Conservation (phyloP, 805 yeast species). For the Zygosaccharomyces kombuchaensis region DNA sequence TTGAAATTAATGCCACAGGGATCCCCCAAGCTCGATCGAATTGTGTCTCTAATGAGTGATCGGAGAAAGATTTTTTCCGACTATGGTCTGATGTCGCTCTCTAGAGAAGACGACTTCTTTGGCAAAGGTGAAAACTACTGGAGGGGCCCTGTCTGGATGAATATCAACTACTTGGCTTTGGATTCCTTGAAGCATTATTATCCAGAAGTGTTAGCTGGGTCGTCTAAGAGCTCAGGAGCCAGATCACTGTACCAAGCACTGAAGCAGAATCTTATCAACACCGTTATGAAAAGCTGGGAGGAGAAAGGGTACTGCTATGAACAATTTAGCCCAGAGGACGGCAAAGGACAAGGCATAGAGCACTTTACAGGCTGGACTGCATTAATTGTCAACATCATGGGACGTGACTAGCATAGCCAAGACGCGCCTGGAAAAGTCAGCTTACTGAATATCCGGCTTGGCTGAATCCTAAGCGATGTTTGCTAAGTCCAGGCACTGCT, state of each 20-base stretch:
- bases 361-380: slow-evolving; percentile 96
- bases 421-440: not conserved
- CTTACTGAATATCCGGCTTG: not conserved
- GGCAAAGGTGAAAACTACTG: slow-evolving; percentile 87
- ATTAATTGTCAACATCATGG: slow-evolving; percentile 71
- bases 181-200: slow-evolving; percentile 63
- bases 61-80: slow-evolving; percentile 72
- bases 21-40: slow-evolving; percentile 44
- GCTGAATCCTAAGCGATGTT: no score
- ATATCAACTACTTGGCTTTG: slow-evolving; percentile 77
- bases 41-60: slow-evolving; percentile 58
- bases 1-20: slow-evolving; percentile 55
- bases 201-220: slow-evolving; percentile 25
- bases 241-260: slow-evolving; percentile 52
- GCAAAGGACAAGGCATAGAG: slow-evolving; percentile 74
- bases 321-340: slow-evolving; percentile 75
- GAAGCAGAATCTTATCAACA: slow-evolving; percentile 62
- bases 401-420: slow-evolving; percentile 11
- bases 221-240: slow-evolving; percentile 32
- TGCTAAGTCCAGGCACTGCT: not conserved
- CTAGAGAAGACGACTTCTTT: slow-evolving; percentile 59
- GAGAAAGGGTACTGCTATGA: slow-evolving; percentile 85
- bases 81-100: slow-evolving; percentile 77
- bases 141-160: slow-evolving; percentile 93
- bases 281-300: slow-evolving; percentile 65